Conservation (phyloP, 1,139 yeast genomes). For the Taiozyma sp. region DNA sequence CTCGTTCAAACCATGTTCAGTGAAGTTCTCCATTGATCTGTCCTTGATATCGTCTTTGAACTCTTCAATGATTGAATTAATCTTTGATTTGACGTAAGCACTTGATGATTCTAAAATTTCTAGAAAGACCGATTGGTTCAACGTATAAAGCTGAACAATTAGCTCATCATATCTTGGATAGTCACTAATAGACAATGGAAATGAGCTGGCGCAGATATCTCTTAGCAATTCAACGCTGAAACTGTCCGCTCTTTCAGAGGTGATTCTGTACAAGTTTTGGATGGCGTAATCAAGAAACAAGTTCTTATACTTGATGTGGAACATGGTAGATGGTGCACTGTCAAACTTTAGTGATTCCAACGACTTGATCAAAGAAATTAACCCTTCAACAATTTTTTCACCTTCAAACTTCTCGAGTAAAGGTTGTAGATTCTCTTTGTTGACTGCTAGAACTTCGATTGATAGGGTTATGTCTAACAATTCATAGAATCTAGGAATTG, state of each 20-base stretch:
- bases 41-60: slow-evolving; percentile 16
- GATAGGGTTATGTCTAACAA: slow-evolving; percentile 23
- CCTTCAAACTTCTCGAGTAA: slow-evolving; percentile 11
- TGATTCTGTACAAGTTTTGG: slow-evolving; percentile 12
- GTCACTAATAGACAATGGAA: slow-evolving; percentile 24
- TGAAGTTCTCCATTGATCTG: slow-evolving; percentile 13
- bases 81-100: slow-evolving; percentile 15
- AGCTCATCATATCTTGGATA: slow-evolving; percentile 23
- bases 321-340: slow-evolving; percentile 22
- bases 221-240: slow-evolving; percentile 2
- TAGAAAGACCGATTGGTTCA: slow-evolving; percentile 10
- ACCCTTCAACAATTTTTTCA: slow-evolving; percentile 6
- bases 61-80: slow-evolving; percentile 17
- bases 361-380: slow-evolving; percentile 11
- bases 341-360: slow-evolving; percentile 16
- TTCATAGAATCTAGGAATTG: slow-evolving; percentile 21
- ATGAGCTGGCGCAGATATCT: slow-evolving; percentile 10
- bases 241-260: not conserved
- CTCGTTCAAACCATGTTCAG: slow-evolving; percentile 25
- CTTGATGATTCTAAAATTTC: slow-evolving; percentile 5
- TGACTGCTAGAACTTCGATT: slow-evolving; percentile 28
- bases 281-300: slow-evolving; percentile 19
- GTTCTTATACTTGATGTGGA: slow-evolving; percentile 22
- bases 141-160: slow-evolving; percentile 13
- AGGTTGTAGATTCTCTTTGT: slow-evolving; percentile 18